Conservation (phyloP, 106 monocot species). For the Dendrobium officinale region DNA sequence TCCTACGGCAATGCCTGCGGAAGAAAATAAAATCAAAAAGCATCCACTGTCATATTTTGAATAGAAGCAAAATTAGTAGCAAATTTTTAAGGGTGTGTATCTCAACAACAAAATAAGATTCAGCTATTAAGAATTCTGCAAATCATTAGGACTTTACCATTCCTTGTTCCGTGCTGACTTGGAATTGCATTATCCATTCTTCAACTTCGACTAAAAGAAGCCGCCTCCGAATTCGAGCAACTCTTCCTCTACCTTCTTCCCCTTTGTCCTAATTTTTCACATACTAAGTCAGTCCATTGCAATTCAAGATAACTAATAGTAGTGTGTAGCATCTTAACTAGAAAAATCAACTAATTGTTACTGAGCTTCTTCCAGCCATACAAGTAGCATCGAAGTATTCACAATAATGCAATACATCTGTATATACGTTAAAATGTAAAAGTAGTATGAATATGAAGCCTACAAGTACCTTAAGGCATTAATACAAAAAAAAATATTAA, state of each 20-base stretch:
- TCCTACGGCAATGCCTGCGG: neutral
- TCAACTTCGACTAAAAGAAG: conserved; percentile 89
- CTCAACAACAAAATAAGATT: neutral
- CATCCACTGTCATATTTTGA: neutral
- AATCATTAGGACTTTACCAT: conserved; percentile 32
- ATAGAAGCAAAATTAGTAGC: neutral
- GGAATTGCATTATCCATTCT: conserved; percentile 61
- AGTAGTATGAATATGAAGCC: neutral
- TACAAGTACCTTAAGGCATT: neutral
- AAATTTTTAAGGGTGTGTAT: neutral
- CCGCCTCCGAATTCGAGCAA: conserved; percentile 73
- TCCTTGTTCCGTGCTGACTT: conserved; percentile 55
- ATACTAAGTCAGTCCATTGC: neutral
- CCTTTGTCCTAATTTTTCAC: conserved; percentile 64
- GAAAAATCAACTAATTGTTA: neutral
- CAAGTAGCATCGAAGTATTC: neutral
- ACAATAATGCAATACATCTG: neutral
- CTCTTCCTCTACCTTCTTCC: conserved; percentile 83
- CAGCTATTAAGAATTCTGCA: neutral
- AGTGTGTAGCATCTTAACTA: neutral
- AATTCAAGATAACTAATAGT: neutral
- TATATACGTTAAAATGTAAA: neutral
- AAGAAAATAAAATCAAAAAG: neutral
- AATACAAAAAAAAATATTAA: neutral
- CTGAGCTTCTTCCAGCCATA: neutral